Conservation (phyloP, 495 filamentous ascomycete genomes). For the Hamigera avellanea region DNA sequence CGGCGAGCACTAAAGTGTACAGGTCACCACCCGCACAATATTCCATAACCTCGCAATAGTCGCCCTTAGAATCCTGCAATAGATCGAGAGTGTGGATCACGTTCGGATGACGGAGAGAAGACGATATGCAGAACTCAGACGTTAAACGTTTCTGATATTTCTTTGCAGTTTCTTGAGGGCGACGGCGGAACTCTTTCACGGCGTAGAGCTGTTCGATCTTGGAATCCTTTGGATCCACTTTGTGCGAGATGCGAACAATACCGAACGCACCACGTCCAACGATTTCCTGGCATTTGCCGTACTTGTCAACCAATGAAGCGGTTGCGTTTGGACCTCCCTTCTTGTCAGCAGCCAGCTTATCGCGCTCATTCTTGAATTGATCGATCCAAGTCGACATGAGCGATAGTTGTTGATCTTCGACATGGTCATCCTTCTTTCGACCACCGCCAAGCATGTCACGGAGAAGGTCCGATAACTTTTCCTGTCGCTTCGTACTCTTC, state of each 20-base stretch:
- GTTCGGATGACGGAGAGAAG: conserved; percentile 90
- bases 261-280: conserved; percentile 97
- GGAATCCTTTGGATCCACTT: conserved; percentile 70
- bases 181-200: conserved; percentile 93
- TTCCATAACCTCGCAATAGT: conserved; percentile 99
- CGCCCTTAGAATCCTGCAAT: conserved; percentile 88
- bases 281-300: conserved; percentile 97
- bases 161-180: conserved; percentile 86
- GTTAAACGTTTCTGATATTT: conserved; percentile 97
- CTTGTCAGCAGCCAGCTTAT: conserved; percentile 62
- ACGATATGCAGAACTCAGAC: conserved; percentile 99
- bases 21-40: conserved; percentile 96
- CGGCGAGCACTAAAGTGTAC: conserved; percentile 86
- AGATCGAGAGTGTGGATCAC: conserved; percentile 97
- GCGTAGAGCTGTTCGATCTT: conserved; percentile 84
- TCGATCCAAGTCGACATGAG: conserved; percentile 95
- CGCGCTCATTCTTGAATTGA: conserved; percentile 79
- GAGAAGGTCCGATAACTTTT: conserved; percentile 89
- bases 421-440: conserved; percentile 53
- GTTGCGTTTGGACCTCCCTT: conserved; percentile 66
- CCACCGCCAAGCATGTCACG: conserved; percentile 68
- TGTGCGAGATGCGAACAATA: conserved; percentile 97
- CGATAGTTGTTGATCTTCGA: conserved; percentile 73
- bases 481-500: conserved; percentile 77
- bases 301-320: conserved; percentile 86